Evolutionary conservation across 2,329 filamentous ascomycete genomes (phyloP).

Genomic region (Neoascochyta sp.): DNA sequence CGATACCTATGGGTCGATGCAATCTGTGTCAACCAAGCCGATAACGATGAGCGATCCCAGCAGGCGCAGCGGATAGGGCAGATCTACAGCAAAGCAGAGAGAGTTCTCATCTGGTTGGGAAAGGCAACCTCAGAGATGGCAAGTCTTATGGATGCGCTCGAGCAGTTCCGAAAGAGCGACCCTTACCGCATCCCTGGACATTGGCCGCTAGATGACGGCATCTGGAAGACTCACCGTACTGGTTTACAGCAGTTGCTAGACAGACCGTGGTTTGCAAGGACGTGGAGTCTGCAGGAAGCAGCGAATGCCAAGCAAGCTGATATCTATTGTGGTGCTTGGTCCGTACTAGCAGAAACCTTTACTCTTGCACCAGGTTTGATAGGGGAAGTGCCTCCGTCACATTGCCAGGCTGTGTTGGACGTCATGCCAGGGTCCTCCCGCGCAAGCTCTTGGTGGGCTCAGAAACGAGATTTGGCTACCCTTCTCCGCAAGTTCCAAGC

Average conservation of each 20-base stretch:
- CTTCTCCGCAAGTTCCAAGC: constrained; percentile 10
- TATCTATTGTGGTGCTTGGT: constrained; percentile 8
- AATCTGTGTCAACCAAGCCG: constrained; percentile 10
- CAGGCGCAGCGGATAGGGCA: constrained; percentile 8
- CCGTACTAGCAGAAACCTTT: constrained; percentile 8
- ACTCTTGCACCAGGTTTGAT: constrained; percentile 8
- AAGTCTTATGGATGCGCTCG: constrained; percentile 7
- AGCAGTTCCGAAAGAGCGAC: constrained; percentile 2
- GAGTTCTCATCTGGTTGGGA: constrained; percentile 7
- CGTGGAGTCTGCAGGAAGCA: constrained; percentile 17
- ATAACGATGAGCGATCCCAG: constrained; percentile 2
- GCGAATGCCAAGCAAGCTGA: constrained; percentile 8
- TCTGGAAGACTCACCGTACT: constrained; percentile 2
- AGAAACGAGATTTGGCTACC: constrained; percentile 9
- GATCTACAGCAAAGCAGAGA: constrained; percentile 5
- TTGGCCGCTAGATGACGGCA: constrained; percentile 2
- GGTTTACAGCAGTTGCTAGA: constrained; percentile 5
- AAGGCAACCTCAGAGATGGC: constrained; percentile 1
- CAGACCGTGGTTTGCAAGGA: constrained; percentile 6
- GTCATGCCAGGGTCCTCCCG: constrained; percentile 13
- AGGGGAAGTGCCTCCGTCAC: constrained; percentile 2
- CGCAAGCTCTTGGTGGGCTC: constrained; percentile 14
- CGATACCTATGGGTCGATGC: too few species aligned
- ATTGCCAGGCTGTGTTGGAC: constrained; percentile 16
- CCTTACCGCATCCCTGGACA: background rate